Evolutionary conservation across 352 stramenopile genomes (phyloP), one percentile per base, ranked within the genome.

Genomic region (Thraustotheca clavata): DNA sequence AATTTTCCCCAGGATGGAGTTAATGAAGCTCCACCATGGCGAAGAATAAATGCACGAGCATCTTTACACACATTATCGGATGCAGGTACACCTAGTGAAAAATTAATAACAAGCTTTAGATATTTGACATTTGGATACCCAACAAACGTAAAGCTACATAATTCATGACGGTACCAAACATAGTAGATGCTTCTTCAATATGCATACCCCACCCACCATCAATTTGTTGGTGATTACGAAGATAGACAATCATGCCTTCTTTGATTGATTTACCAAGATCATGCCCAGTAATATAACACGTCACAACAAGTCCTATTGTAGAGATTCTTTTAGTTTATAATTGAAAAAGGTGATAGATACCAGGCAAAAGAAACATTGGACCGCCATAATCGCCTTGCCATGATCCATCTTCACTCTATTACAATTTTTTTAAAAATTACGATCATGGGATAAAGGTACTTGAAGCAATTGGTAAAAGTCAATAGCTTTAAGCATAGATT

Each of bases 141-240:
- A 96, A 69, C 9, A 96, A 67, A 32, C 90, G 76, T 24, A 95
- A 61, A 18, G 86, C 74, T 9, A 92, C 76, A 73, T 97, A 97
- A 66, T 79, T 90, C 12, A 97, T 62, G 9, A 85, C 74, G 5
- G 86, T 86, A 50, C 90, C 90, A 76, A 97, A 97, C 85, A 97
- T 96, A 24, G 90, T 96, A 26, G 74, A 89, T 2, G 86, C 80
- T 57, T 82, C 87, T 77, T 97, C 88, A 62, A 97, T 90, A 70
- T 97, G 90, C 36, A 87, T 95, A 43, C 88, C 88, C 88, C 88
- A 97, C 57, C 88, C 88, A 22, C 90, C 90, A 72, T 97, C 89
- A 7, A 62, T 52, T 67, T 96, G 85, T 75, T 97, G 89, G 70
- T 97, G 90, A 50, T 87, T 86, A 50, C 69, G 70, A 26, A 97